Evolutionary conservation across 139 green algal genomes (phyloP).

Genomic region (Astrephomene gubernaculifera): DNA sequence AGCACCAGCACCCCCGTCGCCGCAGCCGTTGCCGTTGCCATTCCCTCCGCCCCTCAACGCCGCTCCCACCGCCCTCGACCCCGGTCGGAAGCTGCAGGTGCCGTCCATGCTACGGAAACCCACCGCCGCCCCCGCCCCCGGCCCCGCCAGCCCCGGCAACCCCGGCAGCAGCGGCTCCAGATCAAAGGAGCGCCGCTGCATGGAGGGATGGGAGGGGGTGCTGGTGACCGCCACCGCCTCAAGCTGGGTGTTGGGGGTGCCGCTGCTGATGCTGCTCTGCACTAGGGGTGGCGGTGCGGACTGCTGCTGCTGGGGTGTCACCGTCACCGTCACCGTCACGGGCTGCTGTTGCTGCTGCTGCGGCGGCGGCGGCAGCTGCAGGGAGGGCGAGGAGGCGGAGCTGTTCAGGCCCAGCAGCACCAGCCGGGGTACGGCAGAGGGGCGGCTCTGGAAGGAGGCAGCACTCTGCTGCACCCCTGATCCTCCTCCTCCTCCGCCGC

Average conservation of each 20-base stretch:
- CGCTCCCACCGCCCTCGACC: too few relatives aligned
- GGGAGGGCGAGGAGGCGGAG: neutral
- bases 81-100: too few relatives aligned
- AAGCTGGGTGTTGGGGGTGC: too few relatives aligned
- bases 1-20: too few relatives aligned
- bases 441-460: neutral
- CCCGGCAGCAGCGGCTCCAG: neutral
- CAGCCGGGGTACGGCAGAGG: neutral
- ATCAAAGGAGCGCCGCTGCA: too few relatives aligned
- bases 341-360: neutral
- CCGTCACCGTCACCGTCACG: neutral
- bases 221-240: too few relatives aligned
- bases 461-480: neutral
- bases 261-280: too few relatives aligned
- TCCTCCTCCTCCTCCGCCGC: neutral
- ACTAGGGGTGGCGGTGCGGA: too few relatives aligned
- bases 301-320: neutral
- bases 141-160: neutral
- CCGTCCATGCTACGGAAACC: neutral
- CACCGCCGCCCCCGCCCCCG: too few relatives aligned
- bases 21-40: too few relatives aligned
- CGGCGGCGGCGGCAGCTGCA: neutral
- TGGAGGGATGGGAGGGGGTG: too few relatives aligned
- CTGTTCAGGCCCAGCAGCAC: neutral
- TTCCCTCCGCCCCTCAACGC: too few relatives aligned